Evolutionary conservation across 2,329 filamentous ascomycete genomes (phyloP), one percentile per base, ranked within the genome.

Genomic region (Aureobasidium sp.): DNA sequence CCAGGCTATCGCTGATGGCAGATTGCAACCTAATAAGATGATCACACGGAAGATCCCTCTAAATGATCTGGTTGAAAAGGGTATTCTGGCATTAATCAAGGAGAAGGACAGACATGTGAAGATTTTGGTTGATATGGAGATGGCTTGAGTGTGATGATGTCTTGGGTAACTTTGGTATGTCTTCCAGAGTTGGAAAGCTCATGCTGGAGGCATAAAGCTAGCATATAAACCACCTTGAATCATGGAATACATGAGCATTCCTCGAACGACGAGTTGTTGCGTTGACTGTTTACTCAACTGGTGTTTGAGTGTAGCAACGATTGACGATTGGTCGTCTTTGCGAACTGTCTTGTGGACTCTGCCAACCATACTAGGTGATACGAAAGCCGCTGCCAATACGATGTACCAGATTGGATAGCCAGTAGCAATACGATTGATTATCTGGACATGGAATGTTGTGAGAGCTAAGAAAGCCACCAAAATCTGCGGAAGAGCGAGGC

Each of bases 361-460:
- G 54, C 69, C 60, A 36, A 65, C 60, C 64, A 66, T 68, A 32
- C 51, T 59, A 5, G 59, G 50, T 27, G 51, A 50, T 10, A 61
- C 53, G 4, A 75, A 64, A 34, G 72, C 73, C 4, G 75, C 76
- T 0, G 89, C 89, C 42, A 96, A 72, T 79, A 88, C 90, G 80
- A 89, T 87, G 71, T 96, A 94, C 91, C 91, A 97, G 21, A 94
- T 75, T 1, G 91, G 89, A 73, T 93, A 96, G 0, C 87, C 93
- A 0, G 92, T 96, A 1, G 90, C 88, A 16, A 99, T 81, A 29
- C 94, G 85, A 48, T 88, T 96, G 68, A 97, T 88, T 67, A 99
- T 95, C 74, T 99, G 94, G 30, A 97, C 88, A 71, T 99, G 94
- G 70, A 95, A 96, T 65, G 79, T 90, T 13, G 87, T 90, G 25